These are phyloP conservation scores for Candida suzukii DNA, from an alignment of 805 yeast species.

Conservation along the genomic window DNA sequence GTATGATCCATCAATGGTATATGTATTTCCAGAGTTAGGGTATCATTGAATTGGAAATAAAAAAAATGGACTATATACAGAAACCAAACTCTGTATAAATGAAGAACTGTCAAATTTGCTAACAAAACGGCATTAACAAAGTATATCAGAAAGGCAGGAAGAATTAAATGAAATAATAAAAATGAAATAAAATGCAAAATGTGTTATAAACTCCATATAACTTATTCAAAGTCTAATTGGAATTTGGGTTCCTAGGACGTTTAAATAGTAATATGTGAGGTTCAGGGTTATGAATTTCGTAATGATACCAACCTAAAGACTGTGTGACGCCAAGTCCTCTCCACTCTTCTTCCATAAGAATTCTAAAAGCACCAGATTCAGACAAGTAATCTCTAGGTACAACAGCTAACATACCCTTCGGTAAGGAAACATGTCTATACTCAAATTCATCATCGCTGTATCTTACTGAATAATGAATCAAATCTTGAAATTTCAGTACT, in stretches of 20 bases:
- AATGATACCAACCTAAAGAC: conserved; percentile 88
- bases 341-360: conserved; percentile 88
- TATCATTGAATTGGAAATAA: too few species aligned
- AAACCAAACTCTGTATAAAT: too few species aligned
- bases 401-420: conserved; percentile 83
- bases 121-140: too few species aligned
- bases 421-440: conserved; percentile 87
- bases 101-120: too few species aligned
- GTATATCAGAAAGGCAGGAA: too few species aligned
- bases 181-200: too few species aligned
- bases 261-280: conserved; percentile 83
- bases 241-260: conserved; percentile 41
- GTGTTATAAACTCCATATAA: too few species aligned
- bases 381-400: conserved; percentile 86
- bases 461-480: conserved; percentile 80
- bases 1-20: too few species aligned
- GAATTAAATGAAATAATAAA: too few species aligned
- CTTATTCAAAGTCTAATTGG: too few species aligned
- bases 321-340: conserved; percentile 90
- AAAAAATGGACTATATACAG: too few species aligned
- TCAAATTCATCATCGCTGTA: conserved; percentile 82
- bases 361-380: conserved; percentile 80
- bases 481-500: conserved; percentile 76
- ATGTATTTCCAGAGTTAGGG: too few species aligned
- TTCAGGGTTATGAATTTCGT: conserved; percentile 88